Evolutionary conservation across 306 rosid genomes (phyloP), one percentile per base, ranked within the genome.

Genomic region (Dryas octopetala): DNA sequence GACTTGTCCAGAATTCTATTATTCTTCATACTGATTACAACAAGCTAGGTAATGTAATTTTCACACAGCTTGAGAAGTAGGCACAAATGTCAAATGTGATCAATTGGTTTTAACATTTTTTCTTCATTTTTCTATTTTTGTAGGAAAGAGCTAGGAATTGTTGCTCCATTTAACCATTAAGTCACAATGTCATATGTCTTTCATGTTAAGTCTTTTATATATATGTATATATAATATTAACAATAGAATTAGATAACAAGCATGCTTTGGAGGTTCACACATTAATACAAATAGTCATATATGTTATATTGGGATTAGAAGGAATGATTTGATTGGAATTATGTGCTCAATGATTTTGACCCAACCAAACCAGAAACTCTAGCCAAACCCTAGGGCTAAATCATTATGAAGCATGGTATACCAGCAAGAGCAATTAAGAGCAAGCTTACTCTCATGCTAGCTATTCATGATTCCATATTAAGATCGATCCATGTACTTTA

Each of bases 381-480:
- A 41, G 19, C 67, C n/a, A 67, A 26, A 14, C 44, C 54, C 5
- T 41, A 47, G 19, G 47, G n/a, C 41, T 47, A 17, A 17, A 23
- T 10, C 74, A 54, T 53, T 53, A 40, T 40, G 53, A 70, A 6
- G 51, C 17, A 50, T 15, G 45, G 45, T 55, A 54, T 23, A 26
- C 62, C 62, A 23, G 11, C 14, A 41, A 53, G 8, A 54, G 16
- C 12, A 26, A 14, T 14, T 9, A 40, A 62, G 26, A 47, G 40
- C 23, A 40, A 0, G 53, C 40, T 58, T 47, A 13, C 1, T 40
- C 4, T 26, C 76, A 57, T 26, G 76, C 57, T 15, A 26, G 58
- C 68, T 11, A 55, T 14, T 70, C 57, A 62, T 80, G 70, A 75
- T 76, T 75, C 77, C 70, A 46, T n/a, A 10, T 1, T 44, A 51